Base-by-base conservation (phyloP, 2,329 filamentous ascomycete genomes). In the Rhytidhysteron rufulum region DNA sequence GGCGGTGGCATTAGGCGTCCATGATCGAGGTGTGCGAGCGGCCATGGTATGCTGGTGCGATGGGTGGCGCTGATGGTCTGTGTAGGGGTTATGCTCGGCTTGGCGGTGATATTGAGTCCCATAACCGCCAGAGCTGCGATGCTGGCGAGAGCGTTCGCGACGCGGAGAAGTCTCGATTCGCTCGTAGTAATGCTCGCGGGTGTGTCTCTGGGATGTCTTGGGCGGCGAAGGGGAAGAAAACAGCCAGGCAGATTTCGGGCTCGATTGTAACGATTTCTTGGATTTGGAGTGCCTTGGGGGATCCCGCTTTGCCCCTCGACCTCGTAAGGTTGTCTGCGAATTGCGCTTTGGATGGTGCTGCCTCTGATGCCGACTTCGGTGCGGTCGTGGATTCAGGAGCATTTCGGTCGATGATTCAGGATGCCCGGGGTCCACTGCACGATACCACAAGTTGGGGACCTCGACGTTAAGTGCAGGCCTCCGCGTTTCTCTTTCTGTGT, bases 281-380 rank as follows among this genome's bases (percentile, higher is more conserved):
- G 60, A 59, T 34, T 57, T 63, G 1, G 54, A 55, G 32, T 55
- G 44, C 16, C 41, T 44, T n/a, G 58, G 57, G 42, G 60, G 58
- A 27, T 63, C 60, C 19, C 62, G 59, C 49, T 64, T 64, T 27
- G 58, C 58, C 37, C 62, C 62, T 36, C 57, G 58, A 33, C 62
- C 62, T 36, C 57, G 53, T 22, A 65, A 43, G 16, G 62, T 63
- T 17, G 51, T 50, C 43, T 62, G 60, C 34, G 60, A 63, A 9
- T 53, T 57, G 34, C 51, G 57, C 37, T 57, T 63, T 36, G 55
- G 53, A 39, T 65, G 60, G 19, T 53, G 51, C 37, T 61, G 60
- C 7, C 60, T 49, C 27, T 55, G 50, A 25, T 58, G 58, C 32
- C 51, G 54, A 32, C 54, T 61, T 32, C 62, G 49, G 33, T 63